Evolutionary conservation across 2,329 filamentous ascomycete species (phyloP), one percentile per base, ranked within the genome.

Genomic region (Xylariaceae sp.): DNA sequence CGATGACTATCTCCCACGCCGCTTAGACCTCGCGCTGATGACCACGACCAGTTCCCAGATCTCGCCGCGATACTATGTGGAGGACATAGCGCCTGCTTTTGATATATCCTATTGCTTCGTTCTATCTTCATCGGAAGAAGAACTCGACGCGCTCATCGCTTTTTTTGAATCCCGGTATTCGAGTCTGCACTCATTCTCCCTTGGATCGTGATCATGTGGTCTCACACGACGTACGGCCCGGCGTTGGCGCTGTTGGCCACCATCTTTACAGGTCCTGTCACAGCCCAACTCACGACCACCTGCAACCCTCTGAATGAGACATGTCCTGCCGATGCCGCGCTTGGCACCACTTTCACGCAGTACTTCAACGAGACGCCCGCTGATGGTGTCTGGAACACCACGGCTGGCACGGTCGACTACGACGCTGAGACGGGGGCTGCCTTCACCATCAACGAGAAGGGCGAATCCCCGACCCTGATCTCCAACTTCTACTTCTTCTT

Each of bases 401-500:
- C 79, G 8, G 81, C 81, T 38, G 86, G 87, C 38, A 65, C 64
- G 8, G 72, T 91, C 41, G 67, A 69, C 12, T 89, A 83, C 61
- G 73, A 74, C 42, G 60, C 72, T 34, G 67, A 79, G 0, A 63
- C 68, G n/a, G 87, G 85, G 29, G 85, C 86, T 34, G 68, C 76
- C 41, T 90, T 94, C 67, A 84, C 76, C 38, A 82, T 95, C 65
- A 68, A 64, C 42, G 74, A 83, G 60, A 74, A 80, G 49, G 79
- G 83, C 48, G 80, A 94, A 55, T 85, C 88, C 0, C 87, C 89
- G 1, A 94, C 88, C 1, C 77, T 95, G 47, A 77, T 82, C 50
- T 82, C 85, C 35, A 80, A 81, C 54, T 91, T 89, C 62, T 93
- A 89, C 68, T 85, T 95, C 64, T 89, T 94, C 71, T 91, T 85